phyloP scores from a whole-genome alignment of 345 rosid genomes.

The Linum tenue region DNA sequence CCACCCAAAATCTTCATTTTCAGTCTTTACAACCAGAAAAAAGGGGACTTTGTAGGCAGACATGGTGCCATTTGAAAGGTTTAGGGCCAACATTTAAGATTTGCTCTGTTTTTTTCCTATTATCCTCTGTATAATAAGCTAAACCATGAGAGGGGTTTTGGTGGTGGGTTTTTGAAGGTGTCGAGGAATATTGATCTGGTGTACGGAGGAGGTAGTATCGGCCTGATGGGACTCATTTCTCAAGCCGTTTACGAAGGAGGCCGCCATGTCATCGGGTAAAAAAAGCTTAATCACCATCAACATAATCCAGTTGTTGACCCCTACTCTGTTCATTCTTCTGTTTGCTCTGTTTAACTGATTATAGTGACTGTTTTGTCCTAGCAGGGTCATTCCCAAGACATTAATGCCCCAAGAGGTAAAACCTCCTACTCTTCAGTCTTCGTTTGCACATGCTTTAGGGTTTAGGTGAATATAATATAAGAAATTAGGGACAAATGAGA shows the following conservation, averaged over 20 bases:
- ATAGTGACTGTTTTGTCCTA: conserved; percentile 17
- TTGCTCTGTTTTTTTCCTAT: neutral
- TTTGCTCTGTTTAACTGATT: conserved; percentile 6
- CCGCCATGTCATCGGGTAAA: conserved; percentile 10
- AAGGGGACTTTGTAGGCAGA: no score
- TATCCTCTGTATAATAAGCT: neutral
- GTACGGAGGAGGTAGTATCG: conserved; percentile 10
- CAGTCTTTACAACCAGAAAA: no score
- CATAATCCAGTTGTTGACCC: neutral
- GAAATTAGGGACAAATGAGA: neutral
- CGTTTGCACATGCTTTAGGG: neutral
- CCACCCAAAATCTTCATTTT: no score
- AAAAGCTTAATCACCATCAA: neutral
- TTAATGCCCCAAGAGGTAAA: conserved; percentile 34
- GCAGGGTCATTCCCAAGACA: conserved; percentile 29
- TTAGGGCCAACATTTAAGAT: no score
- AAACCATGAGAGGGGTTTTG: neutral
- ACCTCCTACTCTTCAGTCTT: neutral
- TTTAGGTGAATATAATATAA: neutral
- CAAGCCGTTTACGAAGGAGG: conserved; percentile 10
- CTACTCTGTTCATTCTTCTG: neutral
- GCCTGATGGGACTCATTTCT: conserved; percentile 7
- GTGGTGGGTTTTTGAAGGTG: neutral
- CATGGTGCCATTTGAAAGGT: no score
- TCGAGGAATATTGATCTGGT: conserved; percentile 11